phyloP scores from a whole-genome alignment of 331 rosid genomes.

The Prunus yedoensis region DNA sequence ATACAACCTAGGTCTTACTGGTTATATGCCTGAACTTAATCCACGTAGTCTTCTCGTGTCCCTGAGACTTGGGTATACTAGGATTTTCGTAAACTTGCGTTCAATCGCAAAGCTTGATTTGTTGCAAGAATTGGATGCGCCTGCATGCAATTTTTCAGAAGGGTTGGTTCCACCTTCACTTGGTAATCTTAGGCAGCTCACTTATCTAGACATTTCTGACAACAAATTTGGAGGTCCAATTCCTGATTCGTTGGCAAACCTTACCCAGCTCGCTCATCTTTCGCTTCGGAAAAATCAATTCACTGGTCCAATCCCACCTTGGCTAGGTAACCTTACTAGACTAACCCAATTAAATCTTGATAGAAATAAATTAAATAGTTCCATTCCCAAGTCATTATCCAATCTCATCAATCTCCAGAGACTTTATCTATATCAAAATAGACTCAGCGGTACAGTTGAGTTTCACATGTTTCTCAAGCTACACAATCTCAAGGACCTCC shows the following conservation, averaged over 20 bases:
- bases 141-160: too few relatives aligned
- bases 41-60: too few relatives aligned
- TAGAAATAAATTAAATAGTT: neutral
- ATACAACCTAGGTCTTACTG: too few relatives aligned
- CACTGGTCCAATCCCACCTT: neutral
- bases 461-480: neutral
- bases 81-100: too few relatives aligned
- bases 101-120: too few relatives aligned
- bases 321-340: neutral
- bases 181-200: conserved; percentile 8
- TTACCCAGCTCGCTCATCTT: neutral
- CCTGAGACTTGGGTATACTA: too few relatives aligned
- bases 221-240: conserved; percentile 10
- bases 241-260: conserved; percentile 6
- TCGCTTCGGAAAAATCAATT: neutral
- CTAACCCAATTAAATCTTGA: neutral
- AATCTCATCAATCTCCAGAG: neutral
- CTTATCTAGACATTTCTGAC: neutral
- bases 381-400: neutral
- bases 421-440: neutral
- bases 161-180: conserved; percentile 9
- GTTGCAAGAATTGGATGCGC: too few relatives aligned
- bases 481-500: neutral
- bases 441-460: neutral
- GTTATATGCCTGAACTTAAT: too few relatives aligned